Evolutionary conservation across 176 grass and related monocot genomes (phyloP).

Genomic region (Elaeis guineensis): DNA sequence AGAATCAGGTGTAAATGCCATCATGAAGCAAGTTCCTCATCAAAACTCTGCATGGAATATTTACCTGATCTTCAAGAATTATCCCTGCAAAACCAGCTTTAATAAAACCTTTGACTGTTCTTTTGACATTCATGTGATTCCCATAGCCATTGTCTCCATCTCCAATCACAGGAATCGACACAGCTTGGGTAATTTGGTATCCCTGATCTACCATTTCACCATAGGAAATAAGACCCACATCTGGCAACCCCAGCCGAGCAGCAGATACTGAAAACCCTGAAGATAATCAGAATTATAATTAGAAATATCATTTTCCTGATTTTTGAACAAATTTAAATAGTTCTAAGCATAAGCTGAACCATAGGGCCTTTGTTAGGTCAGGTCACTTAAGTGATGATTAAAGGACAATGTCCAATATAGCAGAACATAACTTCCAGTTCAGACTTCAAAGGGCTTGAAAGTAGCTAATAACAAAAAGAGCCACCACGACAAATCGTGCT

Average conservation of each 20-base stretch:
- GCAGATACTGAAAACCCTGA: constrained; percentile 92
- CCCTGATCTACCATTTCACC: constrained; percentile 96
- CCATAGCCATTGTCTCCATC: constrained; percentile 97
- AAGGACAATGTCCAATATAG: too few relatives aligned
- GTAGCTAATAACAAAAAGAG: too few relatives aligned
- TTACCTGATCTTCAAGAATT: constrained; percentile 96
- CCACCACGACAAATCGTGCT: too few relatives aligned
- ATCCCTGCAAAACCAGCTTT: constrained; percentile 94
- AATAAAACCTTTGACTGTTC: constrained; percentile 92
- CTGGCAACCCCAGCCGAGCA: constrained; percentile 71
- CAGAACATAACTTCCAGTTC: too few relatives aligned
- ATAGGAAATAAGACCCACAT: constrained; percentile 95
- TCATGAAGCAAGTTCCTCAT: not conserved
- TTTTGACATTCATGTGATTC: constrained; percentile 88
- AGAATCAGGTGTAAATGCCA: not conserved
- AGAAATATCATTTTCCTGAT: constrained; percentile 1
- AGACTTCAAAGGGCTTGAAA: too few relatives aligned
- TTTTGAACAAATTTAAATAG: not conserved
- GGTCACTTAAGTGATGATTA: too few relatives aligned
- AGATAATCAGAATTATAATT: not conserved
- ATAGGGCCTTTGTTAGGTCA: too few relatives aligned
- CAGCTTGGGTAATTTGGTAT: constrained; percentile 59
- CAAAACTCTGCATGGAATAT: not conserved
- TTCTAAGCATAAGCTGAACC: too few relatives aligned
- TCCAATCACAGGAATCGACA: constrained; percentile 79